A percentile compares a stretch with the other conserved stretches of the same genome.
These are phyloP conservation scores for Chimonanthus praecox DNA, from an alignment of 164 flowering plant genomes.

Conservation along the genomic window DNA sequence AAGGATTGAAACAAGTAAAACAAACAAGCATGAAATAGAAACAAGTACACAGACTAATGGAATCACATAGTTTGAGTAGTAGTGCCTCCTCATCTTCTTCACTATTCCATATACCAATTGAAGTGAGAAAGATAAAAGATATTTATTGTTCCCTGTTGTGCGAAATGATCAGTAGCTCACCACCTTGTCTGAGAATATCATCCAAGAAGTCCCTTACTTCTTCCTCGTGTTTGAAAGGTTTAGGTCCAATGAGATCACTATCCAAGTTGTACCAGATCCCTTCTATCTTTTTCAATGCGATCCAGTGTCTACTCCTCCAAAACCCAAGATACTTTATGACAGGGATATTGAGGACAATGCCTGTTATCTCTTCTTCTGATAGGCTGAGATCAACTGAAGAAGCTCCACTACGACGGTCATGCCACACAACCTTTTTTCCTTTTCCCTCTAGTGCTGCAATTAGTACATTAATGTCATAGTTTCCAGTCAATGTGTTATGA, in stretches of 20 bases:
- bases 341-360: slow-evolving; percentile 72
- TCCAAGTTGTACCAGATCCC: slow-evolving; percentile 94
- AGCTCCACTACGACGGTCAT: slow-evolving; percentile 71
- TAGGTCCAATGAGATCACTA: slow-evolving; percentile 68
- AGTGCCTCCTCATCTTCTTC: slow-evolving; percentile 28
- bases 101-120: slow-evolving; percentile 15
- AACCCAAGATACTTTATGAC: slow-evolving; percentile 63
- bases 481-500: slow-evolving; percentile 77
- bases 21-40: slow-evolving; percentile 34
- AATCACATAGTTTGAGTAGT: slow-evolving; percentile 29
- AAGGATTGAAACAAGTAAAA: slow-evolving; percentile 35
- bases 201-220: slow-evolving; percentile 63
- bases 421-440: slow-evolving; percentile 84
- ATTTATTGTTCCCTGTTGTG: slow-evolving; percentile 35
- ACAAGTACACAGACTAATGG: slow-evolving; percentile 31
- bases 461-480: slow-evolving; percentile 84
- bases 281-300: slow-evolving; percentile 53
- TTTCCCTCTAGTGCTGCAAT: slow-evolving; percentile 75
- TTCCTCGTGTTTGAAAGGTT: slow-evolving; percentile 35
- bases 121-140: not conserved
- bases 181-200: slow-evolving; percentile 39
- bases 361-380: slow-evolving; percentile 48
- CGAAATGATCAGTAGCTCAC: slow-evolving; percentile 67
- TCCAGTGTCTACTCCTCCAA: slow-evolving; percentile 90
- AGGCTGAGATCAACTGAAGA: slow-evolving; percentile 51